Conservation (phyloP, 257 asterid genomes). For the Solanum okadae region DNA sequence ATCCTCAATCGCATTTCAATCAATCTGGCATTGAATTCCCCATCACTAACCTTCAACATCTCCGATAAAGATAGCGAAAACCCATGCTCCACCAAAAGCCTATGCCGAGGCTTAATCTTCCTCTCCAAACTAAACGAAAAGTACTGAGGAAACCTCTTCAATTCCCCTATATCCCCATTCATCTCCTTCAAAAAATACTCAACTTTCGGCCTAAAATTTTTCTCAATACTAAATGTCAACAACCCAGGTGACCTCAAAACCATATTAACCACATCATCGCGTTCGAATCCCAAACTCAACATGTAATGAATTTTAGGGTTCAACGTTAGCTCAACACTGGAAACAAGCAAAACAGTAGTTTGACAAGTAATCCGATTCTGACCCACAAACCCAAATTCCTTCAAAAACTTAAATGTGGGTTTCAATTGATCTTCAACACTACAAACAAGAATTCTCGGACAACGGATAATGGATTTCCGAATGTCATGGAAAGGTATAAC, state of each 20-base stretch:
- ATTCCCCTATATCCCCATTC: slow-evolving; percentile 57
- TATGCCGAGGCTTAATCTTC: slow-evolving; percentile 63
- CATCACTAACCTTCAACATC: slow-evolving; percentile 80
- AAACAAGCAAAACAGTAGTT: slow-evolving; percentile 63
- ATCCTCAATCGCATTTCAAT: slow-evolving; percentile 42
- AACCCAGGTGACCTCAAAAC: slow-evolving; percentile 79
- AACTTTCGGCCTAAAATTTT: slow-evolving; percentile 58
- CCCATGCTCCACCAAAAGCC: slow-evolving; percentile 48
- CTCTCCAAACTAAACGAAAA: slow-evolving; percentile 75
- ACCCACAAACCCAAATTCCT: slow-evolving; percentile 55
- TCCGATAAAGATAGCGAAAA: slow-evolving; percentile 36
- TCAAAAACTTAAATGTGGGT: slow-evolving; percentile 53
- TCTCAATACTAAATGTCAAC: slow-evolving; percentile 79
- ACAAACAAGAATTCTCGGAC: slow-evolving; percentile 64
- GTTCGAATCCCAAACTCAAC: slow-evolving; percentile 44
- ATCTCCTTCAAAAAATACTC: slow-evolving; percentile 60
- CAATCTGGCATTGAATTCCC: slow-evolving; percentile 50
- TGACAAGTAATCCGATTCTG: slow-evolving; percentile 41
- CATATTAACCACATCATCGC: slow-evolving; percentile 55
- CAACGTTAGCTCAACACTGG: slow-evolving; percentile 62
- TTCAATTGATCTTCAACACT: slow-evolving; percentile 41
- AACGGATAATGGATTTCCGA: slow-evolving; percentile 40
- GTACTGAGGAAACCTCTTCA: slow-evolving; percentile 83
- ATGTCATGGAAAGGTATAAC: slow-evolving; percentile 43
- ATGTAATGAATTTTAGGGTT: slow-evolving; percentile 57